Base-by-base conservation (phyloP, 495 filamentous ascomycete genomes). In the Penicillium lagena region DNA sequence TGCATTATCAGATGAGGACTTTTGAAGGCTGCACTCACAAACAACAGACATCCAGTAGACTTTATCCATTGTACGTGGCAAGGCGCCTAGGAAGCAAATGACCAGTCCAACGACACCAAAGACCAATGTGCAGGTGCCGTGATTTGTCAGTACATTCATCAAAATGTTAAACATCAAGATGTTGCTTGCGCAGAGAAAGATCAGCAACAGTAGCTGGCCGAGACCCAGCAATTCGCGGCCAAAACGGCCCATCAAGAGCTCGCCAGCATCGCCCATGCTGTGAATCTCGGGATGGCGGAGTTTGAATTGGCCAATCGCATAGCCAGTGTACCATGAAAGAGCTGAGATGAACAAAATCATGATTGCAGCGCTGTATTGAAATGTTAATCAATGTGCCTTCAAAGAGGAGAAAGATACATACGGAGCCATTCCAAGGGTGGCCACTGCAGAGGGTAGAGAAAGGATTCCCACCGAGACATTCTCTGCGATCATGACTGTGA, bases 131-230 rank as follows among this genome's bases (percentile, higher is more conserved):
- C 87, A 91, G 4, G 72, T 64, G 4, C 68, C 78, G 54, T 87
- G 75, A 7, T 79, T 59, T 1, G 83, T 81, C 27, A 90, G 56
- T 9, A 70, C 77, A 39, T 89, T 74, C 43, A 82, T 69, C 37
- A 89, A 77, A 14, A 87, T 83, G 29, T 66, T 63, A 27, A 86
- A 65, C 50, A 86, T 81, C 47, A 82, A 74, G 0, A 88, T 76
- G 53, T 91, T 85, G 27, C 82, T 85, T 7, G 76, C 84, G 68
- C 85, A 82, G 43, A 86, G 79, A 67, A 90, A 89, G 29, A 84
- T 63, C 14, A 89, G 68, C 47, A 88, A 77, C 38, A 87, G 51
- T 7, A 78, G 60, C 53, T 86, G 83, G 52, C 79, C 81, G 39
- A 64, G 59, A 9, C 78, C 77, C 43, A 83, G 63, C 28, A 89